Conservation (phyloP, 2,329 filamentous ascomycete species). For the Clonostachys chloroleuca region DNA sequence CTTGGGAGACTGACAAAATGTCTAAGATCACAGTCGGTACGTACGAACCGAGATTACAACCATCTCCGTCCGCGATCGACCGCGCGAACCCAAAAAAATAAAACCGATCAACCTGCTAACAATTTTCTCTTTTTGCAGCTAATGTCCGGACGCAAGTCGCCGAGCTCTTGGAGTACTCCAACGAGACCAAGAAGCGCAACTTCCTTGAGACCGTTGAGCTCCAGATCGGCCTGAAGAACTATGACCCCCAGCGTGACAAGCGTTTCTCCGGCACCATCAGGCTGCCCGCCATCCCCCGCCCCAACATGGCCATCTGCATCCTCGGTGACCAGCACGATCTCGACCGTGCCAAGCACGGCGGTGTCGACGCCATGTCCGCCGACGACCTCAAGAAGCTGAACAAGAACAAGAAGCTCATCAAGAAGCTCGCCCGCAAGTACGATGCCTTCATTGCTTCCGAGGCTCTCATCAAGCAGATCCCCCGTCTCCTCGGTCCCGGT, state of each 20-base stretch:
- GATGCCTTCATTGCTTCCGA: constrained; percentile 98
- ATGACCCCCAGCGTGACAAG: constrained; percentile 99
- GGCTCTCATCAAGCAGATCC: constrained; percentile 98
- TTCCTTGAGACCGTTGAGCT: constrained; percentile 94
- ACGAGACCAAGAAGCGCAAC: constrained; percentile 94
- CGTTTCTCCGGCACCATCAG: constrained; percentile 99
- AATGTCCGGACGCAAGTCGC: constrained; percentile 94
- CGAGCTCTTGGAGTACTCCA: constrained; percentile 92
- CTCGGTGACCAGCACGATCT: constrained; percentile 88
- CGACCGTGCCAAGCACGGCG: constrained; percentile 98
- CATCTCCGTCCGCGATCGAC: neutral
- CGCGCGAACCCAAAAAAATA: neutral
- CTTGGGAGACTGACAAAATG: constrained; percentile 87
- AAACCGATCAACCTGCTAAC: constrained; percentile 26
- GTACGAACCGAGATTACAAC: constrained; percentile 22
- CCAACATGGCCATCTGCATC: constrained; percentile 83
- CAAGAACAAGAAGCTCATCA: constrained; percentile 99
- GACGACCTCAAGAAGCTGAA: constrained; percentile 99
- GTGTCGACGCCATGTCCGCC: constrained; percentile 95
- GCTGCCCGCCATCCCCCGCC: constrained; percentile 86
- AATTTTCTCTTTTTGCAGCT: constrained; percentile 37
- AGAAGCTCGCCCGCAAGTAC: constrained; percentile 99
- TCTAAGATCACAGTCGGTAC: constrained; percentile 76
- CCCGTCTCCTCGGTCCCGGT: constrained; percentile 98
- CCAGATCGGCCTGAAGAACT: constrained; percentile 96